These are phyloP conservation scores for Nevesoporus exiguus DNA, from an alignment of 768 basidiomycete genomes.

Conservation along the genomic window DNA sequence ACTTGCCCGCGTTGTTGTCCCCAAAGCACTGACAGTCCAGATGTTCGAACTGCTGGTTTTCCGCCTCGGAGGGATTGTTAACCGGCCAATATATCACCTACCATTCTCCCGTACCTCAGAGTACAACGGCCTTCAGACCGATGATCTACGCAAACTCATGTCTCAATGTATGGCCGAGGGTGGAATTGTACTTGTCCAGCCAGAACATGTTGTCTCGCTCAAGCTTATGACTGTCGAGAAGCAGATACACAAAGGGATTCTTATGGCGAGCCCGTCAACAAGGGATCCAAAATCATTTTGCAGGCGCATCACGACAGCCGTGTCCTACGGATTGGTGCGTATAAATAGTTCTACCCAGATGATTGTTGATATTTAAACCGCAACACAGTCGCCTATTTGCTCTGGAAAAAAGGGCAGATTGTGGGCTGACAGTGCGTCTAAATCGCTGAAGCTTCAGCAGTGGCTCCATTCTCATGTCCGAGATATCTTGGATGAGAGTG, in stretches of 20 bases:
- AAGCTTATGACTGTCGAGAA: slow-evolving; percentile 44
- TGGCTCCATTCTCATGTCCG: not conserved
- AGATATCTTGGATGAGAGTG: not conserved
- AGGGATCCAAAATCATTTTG: too few relatives aligned
- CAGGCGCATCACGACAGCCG: too few relatives aligned
- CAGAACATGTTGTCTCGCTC: slow-evolving; percentile 52
- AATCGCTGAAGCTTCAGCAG: not conserved
- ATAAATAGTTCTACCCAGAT: too few relatives aligned
- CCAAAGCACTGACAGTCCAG: not conserved
- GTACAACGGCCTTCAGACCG: not conserved
- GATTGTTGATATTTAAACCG: too few relatives aligned
- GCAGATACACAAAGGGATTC: slow-evolving; percentile 7
- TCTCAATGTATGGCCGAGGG: not conserved
- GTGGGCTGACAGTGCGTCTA: too few relatives aligned
- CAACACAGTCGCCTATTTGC: too few relatives aligned
- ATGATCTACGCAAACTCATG: not conserved
- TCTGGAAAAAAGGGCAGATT: not conserved
- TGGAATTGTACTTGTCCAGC: slow-evolving; percentile 43
- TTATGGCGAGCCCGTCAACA: not conserved
- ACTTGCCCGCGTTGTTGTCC: not conserved
- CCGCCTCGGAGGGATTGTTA: not conserved
- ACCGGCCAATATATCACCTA: not conserved
- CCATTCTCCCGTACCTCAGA: not conserved
- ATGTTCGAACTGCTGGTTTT: not conserved
- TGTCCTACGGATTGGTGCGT: not conserved